phyloP scores from a whole-genome alignment of 2,329 filamentous ascomycete genomes.

The Fusarium incarnatum region DNA sequence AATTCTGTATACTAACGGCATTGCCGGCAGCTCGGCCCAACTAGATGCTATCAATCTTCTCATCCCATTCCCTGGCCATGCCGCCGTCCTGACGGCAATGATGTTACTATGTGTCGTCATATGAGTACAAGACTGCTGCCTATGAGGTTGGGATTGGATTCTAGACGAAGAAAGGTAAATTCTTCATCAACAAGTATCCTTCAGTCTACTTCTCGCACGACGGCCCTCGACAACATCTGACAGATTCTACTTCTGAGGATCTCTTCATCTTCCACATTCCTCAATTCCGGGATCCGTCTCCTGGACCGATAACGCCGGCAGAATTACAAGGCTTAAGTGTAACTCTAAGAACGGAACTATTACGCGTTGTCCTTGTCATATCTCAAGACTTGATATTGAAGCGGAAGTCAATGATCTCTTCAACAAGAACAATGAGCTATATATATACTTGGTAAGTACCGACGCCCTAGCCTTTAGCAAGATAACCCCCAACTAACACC shows the following conservation, averaged over 20 bases:
- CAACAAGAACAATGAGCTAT: background rate
- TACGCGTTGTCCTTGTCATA: no score
- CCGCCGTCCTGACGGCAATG: background rate
- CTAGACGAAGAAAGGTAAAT: background rate
- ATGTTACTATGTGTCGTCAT: background rate
- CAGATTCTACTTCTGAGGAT: background rate
- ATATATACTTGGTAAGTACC: background rate
- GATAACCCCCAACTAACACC: background rate
- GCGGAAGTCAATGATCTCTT: background rate
- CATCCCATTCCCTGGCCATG: background rate
- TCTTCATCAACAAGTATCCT: background rate
- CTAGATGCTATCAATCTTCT: background rate
- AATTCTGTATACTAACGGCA: background rate
- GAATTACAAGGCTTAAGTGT: background rate
- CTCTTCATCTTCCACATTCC: background rate
- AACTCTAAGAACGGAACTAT: no score
- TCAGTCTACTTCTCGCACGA: background rate
- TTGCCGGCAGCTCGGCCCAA: background rate
- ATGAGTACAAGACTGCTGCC: background rate
- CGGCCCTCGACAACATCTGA: background rate
- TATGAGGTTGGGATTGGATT: background rate
- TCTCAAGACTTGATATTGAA: background rate
- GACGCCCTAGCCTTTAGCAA: rapidly evolving
- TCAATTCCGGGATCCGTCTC: background rate
- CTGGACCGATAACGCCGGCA: background rate